A percentile compares a stretch with the other conserved stretches of the same genome.
Conservation (phyloP, 2,329 filamentous ascomycete genomes). For the Aspergillus fijiensis region DNA sequence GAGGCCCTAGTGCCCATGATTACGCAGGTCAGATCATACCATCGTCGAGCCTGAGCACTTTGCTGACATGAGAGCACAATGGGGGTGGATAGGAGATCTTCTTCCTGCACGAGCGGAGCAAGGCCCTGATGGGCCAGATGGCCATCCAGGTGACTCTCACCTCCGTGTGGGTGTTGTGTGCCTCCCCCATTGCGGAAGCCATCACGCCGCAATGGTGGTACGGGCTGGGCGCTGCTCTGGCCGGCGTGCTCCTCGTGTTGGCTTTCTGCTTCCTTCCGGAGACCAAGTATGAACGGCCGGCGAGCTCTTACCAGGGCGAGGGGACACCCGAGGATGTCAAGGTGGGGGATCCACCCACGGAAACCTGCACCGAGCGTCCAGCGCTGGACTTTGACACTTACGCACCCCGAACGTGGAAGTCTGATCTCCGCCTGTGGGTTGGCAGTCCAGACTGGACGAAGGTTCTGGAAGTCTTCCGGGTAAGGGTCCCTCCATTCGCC, state of each 20-base stretch:
- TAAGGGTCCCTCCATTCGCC: not conserved
- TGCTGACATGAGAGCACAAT: no score
- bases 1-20: slow-evolving; percentile 47
- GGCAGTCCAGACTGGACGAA: slow-evolving; percentile 41
- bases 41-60: no score
- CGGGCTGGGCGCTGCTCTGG: slow-evolving; percentile 39
- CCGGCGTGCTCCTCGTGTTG: slow-evolving; percentile 35
- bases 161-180: slow-evolving; percentile 41
- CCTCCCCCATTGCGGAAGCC: slow-evolving; percentile 44
- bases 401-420: slow-evolving; percentile 35
- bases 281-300: slow-evolving; percentile 43
- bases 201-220: slow-evolving; percentile 49
- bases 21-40: slow-evolving; percentile 24
- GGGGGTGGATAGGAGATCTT: slow-evolving; percentile 33
- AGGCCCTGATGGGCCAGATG: slow-evolving; percentile 41
- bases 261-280: slow-evolving; percentile 45
- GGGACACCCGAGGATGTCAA: slow-evolving; percentile 13
- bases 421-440: slow-evolving; percentile 43
- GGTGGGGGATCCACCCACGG: slow-evolving; percentile 14
- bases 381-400: slow-evolving; percentile 40
- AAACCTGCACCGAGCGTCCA: slow-evolving; percentile 17
- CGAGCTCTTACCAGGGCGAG: slow-evolving; percentile 39
- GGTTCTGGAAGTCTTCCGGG: slow-evolving; percentile 22
- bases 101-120: slow-evolving; percentile 48
- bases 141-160: slow-evolving; percentile 43